Evolutionary conservation across 495 filamentous ascomycete species (phyloP).

Genomic region (Penicillium argentinense): DNA sequence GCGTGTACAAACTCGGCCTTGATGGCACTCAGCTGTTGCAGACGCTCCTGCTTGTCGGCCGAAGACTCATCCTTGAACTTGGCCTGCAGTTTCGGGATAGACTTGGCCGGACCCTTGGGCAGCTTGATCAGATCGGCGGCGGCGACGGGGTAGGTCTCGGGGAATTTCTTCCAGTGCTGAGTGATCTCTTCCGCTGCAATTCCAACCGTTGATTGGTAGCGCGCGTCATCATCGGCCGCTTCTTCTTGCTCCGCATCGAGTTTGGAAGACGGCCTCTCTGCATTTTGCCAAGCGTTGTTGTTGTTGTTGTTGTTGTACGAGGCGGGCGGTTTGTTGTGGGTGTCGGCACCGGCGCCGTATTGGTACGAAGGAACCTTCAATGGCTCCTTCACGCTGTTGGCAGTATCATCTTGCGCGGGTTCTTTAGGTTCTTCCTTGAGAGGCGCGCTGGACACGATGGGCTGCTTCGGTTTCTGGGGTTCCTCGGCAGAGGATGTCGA

Average conservation of each 20-base stretch:
- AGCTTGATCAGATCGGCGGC: slow-evolving; percentile 68
- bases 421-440: neutral
- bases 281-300: neutral
- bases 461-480: neutral
- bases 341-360: neutral
- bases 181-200: slow-evolving; percentile 38
- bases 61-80: slow-evolving; percentile 64
- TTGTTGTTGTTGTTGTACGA: neutral
- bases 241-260: neutral
- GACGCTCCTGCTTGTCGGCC: slow-evolving; percentile 58
- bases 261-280: neutral
- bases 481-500: slow-evolving; percentile 1
- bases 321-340: neutral
- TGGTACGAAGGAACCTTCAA: neutral
- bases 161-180: slow-evolving; percentile 62
- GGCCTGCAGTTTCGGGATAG: slow-evolving; percentile 76
- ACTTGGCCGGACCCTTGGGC: slow-evolving; percentile 66
- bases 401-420: neutral
- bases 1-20: slow-evolving; percentile 66
- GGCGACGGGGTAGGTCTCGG: slow-evolving; percentile 74
- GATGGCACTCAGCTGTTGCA: slow-evolving; percentile 62
- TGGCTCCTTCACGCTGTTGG: slow-evolving; percentile 4
- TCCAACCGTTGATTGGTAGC: slow-evolving; percentile 2
- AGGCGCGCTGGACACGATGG: neutral
- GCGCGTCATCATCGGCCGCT: neutral